Base-by-base conservation (phyloP, 192 early-diverging fungal species). In the Dimargaris cristalligena region DNA sequence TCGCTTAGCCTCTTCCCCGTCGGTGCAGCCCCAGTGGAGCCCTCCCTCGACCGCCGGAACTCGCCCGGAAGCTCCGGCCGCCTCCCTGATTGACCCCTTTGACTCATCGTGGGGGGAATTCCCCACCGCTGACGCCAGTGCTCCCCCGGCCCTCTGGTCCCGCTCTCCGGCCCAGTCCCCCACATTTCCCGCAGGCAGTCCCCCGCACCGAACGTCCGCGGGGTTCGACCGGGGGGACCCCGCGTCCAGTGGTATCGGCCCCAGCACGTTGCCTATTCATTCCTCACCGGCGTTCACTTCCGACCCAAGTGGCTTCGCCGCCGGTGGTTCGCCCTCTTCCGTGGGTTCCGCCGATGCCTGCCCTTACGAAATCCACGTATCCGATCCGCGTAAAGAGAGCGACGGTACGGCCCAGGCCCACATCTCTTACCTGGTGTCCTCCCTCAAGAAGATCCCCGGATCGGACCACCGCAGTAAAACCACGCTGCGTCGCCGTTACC, bases 351-450 rank as follows among this genome's bases (percentile, higher is more conserved):
- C 8, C 38, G 32, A 23, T 25, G 22, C 31, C 20, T 34, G 48
- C 41, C 52, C 60, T 4, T 78, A 78, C 76, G 66, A 72, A 26
- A 76, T 92, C 25, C 74, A 77, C 0, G 79, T 97, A 11, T 73
- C 65, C 25, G 86, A 91, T 58, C 78, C 94, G 10, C 80, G 86
- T 61, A 97, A 93, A 70, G 87, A 94, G 60, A 84, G 85, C 38
- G 94, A 97, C 60, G 89, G 91, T 6, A 83, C 87, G 0, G 74
- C 74, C 33, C 79, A 77, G 49, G 81, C 88, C 30, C 90, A 80
- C 68, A 80, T 94, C 26, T 83, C 83, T 10, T 97, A 93, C 63
- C 72, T 87, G 45, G 77, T 97, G 32, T 83, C 76, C 10, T 91
- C 88, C 16, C 59, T 54, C 30, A 62, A 67, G 16, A 65, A 60